Evolutionary conservation across 2,329 filamentous ascomycete genomes (phyloP), one percentile per base, ranked within the genome.

Genomic region (Cladosporium oxysporum): DNA sequence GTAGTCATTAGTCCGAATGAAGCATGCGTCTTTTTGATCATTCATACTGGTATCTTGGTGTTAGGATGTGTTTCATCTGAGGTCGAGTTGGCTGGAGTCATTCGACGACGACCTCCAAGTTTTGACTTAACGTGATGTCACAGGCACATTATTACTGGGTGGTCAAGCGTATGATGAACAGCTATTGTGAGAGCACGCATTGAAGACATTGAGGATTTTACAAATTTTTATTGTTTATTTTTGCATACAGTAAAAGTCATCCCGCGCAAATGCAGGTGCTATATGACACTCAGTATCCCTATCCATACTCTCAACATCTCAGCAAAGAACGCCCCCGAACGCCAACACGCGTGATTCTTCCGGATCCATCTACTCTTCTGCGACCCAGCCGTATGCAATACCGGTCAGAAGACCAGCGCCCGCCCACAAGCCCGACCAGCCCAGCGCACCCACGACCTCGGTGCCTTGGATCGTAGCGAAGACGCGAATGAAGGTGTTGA

Each of bases 381-480:
- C 83, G 16, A 85, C 79, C 81, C 82, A 85, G 12, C 76, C 78
- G 81, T 76, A 85, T 77, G 75, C 85, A 75, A 70, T 83, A 78
- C 90, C 90, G 2, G 87, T 85, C 63, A 89, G 74, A 14, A 84
- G 75, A 3, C 87, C 85, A 7, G 90, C 90, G 26, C 83, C 72
- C n/a, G 86, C 86, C 92, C 92, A 97, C 41, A 94, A 82, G 26
- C 82, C 81, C 1, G 91, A 88, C 83, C 93, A 98, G 0, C 85
- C 86, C 3, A 83, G 79, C 1, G 93, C 91, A 12, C 93, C 94
- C 0, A 81, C 71, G 4, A 86, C 69, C 72, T 93, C 90, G 12
- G 92, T 87, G 5, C 91, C 90, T 53, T 87, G 82, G 23, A 97
- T 80, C 0, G 88, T 90, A 64, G 88, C 82, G 57, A 83, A 85